Evolutionary conservation across 1,284 basidiomycete genomes (phyloP), one percentile per base, ranked within the genome.

Genomic region (Austroboletus olivaceoglutinosus): DNA sequence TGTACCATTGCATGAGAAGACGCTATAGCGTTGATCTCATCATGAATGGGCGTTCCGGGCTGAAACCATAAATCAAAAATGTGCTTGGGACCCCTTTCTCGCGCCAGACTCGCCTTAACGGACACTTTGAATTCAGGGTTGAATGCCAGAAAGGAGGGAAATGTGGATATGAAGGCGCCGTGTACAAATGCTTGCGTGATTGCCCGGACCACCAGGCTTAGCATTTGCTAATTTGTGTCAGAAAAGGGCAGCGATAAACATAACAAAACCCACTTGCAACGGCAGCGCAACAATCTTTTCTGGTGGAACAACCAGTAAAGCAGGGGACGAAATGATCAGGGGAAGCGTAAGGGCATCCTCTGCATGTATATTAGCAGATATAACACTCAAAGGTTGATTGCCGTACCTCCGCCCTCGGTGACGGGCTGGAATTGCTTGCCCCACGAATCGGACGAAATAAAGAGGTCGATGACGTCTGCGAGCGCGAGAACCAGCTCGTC

Each of bases 391-490:
- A 19, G 51, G 55, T 27, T 33, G 67, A 67, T 58, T 53, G 60
- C 54, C 56, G 45, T 37, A 60, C 56, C 65, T 65, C 54, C 61
- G 59, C 68, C 70, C 55, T 78, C 73, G 6, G 72, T 70, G 16
- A 70, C 68, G 19, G 76, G 75, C 47, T 75, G 74, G 60, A 88
- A 89, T 59, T 89, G 85, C 43, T 70, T 76, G 60, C 83, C 81
- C 87, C 87, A 89, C 30, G 76, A 78, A 33, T 69, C 69, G 4
- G 68, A 65, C 12, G 62, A 70, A 10, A 42, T 53, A 55, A 83
- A 80, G n/a, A 74, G 63, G 56, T 89, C 86, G 64, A 88, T 78
- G 9, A 82, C 76, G 62, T 89, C 86, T 9, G 88, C 87, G 30
- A 88, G 71, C 5, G 83, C 78, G 29, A 90, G 71, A 16, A 89